Conservation (phyloP, 2,329 filamentous ascomycete genomes). For the Decorospora gaudefroyi region DNA sequence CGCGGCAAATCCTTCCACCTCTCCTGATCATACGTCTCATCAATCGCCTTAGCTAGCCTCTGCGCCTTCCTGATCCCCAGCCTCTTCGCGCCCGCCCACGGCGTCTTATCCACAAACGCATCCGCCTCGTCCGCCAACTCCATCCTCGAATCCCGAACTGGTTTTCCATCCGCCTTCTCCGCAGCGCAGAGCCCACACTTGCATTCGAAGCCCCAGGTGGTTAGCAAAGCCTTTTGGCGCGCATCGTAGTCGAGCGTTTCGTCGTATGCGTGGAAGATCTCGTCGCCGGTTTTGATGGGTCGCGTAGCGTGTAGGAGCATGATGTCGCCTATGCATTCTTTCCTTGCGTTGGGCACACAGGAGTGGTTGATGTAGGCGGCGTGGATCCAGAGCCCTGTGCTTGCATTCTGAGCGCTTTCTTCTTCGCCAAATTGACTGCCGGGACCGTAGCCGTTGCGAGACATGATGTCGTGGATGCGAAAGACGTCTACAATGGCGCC, state of each 20-base stretch:
- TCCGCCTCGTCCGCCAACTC: constrained; percentile 33
- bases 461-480: constrained; percentile 52
- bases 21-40: constrained; percentile 32
- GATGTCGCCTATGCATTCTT: constrained; percentile 49
- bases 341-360: constrained; percentile 49
- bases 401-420: constrained; percentile 28
- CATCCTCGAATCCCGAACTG: constrained; percentile 28
- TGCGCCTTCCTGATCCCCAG: constrained; percentile 32
- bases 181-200: constrained; percentile 47
- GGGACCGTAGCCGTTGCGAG: constrained; percentile 54
- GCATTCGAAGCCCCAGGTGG: constrained; percentile 52
- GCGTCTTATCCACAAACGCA: constrained; percentile 30
- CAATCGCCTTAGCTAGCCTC: constrained; percentile 24
- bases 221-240: constrained; percentile 35
- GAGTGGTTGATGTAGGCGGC: constrained; percentile 54
- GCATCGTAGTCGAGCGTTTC: constrained; percentile 42
- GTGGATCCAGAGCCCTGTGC: constrained; percentile 49
- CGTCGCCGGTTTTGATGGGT: constrained; percentile 31
- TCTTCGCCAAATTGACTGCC: constrained; percentile 34
- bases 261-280: constrained; percentile 37
- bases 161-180: constrained; percentile 36
- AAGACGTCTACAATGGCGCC: constrained; percentile 56
- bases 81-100: constrained; percentile 37
- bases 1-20: constrained; percentile 27
- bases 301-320: constrained; percentile 49